These are phyloP conservation scores for Scutellaria minor DNA, from an alignment of 257 asterid genomes.

Conservation along the genomic window DNA sequence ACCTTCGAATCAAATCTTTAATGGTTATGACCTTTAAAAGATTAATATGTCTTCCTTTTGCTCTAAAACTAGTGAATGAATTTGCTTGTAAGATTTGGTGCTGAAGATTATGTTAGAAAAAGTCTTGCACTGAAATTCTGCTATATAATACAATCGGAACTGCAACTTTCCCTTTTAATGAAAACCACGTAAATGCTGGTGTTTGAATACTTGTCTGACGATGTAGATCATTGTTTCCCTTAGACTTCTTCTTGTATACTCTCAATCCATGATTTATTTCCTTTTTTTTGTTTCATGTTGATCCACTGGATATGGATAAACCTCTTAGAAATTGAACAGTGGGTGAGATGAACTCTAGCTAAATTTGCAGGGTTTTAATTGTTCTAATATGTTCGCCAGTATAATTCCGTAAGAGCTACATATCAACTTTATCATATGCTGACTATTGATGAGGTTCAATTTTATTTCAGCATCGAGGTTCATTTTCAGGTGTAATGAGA, in stretches of 20 bases:
- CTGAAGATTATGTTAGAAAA: conserved; percentile 20
- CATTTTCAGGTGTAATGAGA: neutral
- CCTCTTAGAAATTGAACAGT: conserved; percentile 16
- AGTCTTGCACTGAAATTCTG: neutral
- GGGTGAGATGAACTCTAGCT: conserved; percentile 16
- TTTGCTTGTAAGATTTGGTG: conserved; percentile 19
- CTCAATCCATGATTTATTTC: conserved; percentile 12
- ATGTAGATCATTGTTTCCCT: neutral
- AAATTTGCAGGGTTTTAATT: neutral
- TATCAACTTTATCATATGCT: conserved; percentile 11
- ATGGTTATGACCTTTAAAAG: neutral
- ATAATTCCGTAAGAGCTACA: neutral
- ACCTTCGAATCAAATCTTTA: neutral
- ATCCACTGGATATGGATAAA: conserved; percentile 31
- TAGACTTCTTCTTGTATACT: conserved; percentile 9
- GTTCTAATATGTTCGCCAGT: neutral
- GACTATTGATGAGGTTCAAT: neutral
- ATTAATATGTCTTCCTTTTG: conserved; percentile 9
- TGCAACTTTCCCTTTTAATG: neutral
- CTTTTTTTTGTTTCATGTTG: conserved; percentile 14
- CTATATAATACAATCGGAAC: neutral
- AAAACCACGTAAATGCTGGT: conserved; percentile 8
- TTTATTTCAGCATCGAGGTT: neutral
- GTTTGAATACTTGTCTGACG: conserved; percentile 16
- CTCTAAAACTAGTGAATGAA: neutral